Evolutionary conservation across 148 eudicot genomes (phyloP).

Genomic region (Fagopyrum homotropicum): DNA sequence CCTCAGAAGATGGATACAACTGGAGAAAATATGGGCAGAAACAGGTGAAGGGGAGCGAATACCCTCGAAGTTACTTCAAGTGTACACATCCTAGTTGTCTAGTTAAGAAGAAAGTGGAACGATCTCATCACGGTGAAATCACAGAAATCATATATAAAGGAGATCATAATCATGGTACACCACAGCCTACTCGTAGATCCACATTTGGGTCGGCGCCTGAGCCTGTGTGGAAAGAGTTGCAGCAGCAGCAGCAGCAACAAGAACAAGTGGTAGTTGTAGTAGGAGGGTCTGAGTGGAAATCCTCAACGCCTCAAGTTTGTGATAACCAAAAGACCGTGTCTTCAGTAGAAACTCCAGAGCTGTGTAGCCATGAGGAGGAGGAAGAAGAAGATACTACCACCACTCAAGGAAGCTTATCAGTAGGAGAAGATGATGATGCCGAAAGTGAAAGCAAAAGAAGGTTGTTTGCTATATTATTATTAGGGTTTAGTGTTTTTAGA

Average conservation of each 20-base stretch:
- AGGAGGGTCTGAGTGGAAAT: neutral
- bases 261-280: neutral
- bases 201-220: constrained; percentile 29
- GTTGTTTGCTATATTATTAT: constrained; percentile 18
- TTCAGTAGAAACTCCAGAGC: constrained; percentile 12
- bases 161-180: constrained; percentile 55
- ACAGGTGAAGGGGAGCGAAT: constrained; percentile 70
- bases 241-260: neutral
- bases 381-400: constrained; percentile 36
- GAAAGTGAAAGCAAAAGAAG: constrained; percentile 66
- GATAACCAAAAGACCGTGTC: constrained; percentile 31
- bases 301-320: constrained; percentile 17
- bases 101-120: constrained; percentile 60
- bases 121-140: constrained; percentile 53
- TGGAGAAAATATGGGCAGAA: constrained; percentile 80
- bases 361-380: constrained; percentile 38
- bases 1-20: constrained; percentile 52
- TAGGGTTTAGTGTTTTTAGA: neutral
- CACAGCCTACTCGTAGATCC: constrained; percentile 31
- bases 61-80: constrained; percentile 62
- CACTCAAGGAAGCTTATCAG: constrained; percentile 50
- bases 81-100: constrained; percentile 52
- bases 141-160: constrained; percentile 66
- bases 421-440: constrained; percentile 54
- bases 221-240: constrained; percentile 4